phyloP scores from a whole-genome alignment of 306 rosid genomes.

The Glycine tomentella region DNA sequence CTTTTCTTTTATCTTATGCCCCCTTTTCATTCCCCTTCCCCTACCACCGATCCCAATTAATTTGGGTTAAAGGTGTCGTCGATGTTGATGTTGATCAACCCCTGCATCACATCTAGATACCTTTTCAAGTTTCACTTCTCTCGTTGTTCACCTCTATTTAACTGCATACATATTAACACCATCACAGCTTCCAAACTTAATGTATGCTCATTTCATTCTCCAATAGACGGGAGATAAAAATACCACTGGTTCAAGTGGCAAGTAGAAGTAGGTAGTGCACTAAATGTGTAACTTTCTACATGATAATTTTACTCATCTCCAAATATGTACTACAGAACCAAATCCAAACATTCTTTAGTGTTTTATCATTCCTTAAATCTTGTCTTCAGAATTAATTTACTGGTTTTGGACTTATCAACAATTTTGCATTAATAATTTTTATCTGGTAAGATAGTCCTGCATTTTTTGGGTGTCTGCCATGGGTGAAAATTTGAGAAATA shows the following conservation, averaged over 20 bases:
- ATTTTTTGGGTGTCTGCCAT: background rate
- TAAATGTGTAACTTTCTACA: background rate
- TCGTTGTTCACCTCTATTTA: slow-evolving; percentile 19
- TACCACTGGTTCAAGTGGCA: background rate
- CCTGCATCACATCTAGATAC: slow-evolving; percentile 24
- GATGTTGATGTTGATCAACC: too few species aligned
- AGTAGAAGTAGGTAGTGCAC: slow-evolving; percentile 17
- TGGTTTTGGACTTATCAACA: background rate
- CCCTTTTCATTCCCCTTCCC: too few species aligned
- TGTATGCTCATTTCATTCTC: slow-evolving; percentile 2
- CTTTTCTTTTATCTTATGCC: too few species aligned
- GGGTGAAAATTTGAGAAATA: background rate
- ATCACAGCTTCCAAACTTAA: background rate
- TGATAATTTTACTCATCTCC: background rate
- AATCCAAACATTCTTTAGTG: too few species aligned
- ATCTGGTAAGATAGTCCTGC: background rate
- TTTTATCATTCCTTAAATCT: background rate
- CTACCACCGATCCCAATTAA: too few species aligned
- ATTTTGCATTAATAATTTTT: background rate
- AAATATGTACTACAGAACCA: background rate
- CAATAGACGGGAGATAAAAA: slow-evolving; percentile 1
- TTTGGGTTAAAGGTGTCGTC: too few species aligned
- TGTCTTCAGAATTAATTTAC: slow-evolving; percentile 1
- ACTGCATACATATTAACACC: slow-evolving; percentile 12
- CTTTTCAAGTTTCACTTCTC: slow-evolving; percentile 28